Percentiles rank a stretch among this genome's conserved stretches.
These are phyloP conservation scores for Elongisporangium anandrum DNA, from an alignment of 352 stramenopile genomes.

Conservation along the genomic window DNA sequence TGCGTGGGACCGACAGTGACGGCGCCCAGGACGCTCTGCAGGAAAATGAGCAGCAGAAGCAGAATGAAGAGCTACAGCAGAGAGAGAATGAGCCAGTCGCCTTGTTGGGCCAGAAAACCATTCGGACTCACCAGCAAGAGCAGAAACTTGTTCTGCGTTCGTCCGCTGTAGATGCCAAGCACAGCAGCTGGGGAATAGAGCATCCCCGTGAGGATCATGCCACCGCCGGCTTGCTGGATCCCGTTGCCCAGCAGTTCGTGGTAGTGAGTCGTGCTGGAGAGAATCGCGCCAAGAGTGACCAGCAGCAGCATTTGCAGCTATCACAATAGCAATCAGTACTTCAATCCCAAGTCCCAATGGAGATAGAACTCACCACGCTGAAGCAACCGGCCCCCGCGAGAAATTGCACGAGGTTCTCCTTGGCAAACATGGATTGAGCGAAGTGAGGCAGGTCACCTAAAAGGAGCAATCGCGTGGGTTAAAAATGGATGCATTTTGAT, in stretches of 20 bases:
- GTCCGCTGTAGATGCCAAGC: conserved; percentile 47
- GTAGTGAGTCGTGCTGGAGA: conserved; percentile 52
- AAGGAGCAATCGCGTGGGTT: conserved; percentile 6
- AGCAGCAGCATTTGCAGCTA: conserved; percentile 55
- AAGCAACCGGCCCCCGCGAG: conserved; percentile 55
- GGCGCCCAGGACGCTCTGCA: conserved; percentile 61
- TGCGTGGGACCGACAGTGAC: conserved; percentile 33
- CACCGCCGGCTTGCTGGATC: conserved; percentile 52
- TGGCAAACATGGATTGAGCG: conserved; percentile 34
- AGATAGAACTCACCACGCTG: conserved; percentile 28
- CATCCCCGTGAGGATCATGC: conserved; percentile 61
- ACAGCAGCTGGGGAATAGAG: conserved; percentile 42
- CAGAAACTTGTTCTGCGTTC: conserved; percentile 77
- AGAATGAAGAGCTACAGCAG: conserved; percentile 35
- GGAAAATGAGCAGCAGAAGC: conserved; percentile 39
- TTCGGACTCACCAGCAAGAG: conserved; percentile 50
- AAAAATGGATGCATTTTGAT: not conserved
- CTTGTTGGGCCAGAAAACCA: not conserved
- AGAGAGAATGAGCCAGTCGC: not conserved
- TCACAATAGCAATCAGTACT: not conserved
- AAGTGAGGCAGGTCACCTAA: not conserved
- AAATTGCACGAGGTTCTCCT: conserved; percentile 64
- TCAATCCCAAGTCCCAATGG: not conserved
- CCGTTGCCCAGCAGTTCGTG: conserved; percentile 49
- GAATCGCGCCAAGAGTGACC: conserved; percentile 37